Percentiles rank a stretch among this genome's conserved stretches.
phyloP scores from a whole-genome alignment of 331 rosid species.

The Quercus lobata region DNA sequence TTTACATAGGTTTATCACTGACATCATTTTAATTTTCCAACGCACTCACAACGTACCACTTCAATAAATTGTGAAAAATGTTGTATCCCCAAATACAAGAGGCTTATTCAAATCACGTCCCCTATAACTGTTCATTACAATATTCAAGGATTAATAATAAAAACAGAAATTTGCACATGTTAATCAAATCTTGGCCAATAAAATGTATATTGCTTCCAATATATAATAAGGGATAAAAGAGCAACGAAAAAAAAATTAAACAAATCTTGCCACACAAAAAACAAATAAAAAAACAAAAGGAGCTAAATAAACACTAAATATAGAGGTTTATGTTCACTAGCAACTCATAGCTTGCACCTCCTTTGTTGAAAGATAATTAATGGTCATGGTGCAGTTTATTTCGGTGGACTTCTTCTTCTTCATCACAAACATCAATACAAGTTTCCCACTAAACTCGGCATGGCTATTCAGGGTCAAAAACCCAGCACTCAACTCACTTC shows the following conservation, averaged over 20 bases:
- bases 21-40: no score
- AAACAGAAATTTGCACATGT: no score
- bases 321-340: not conserved
- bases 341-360: conserved; percentile 3
- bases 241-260: not conserved
- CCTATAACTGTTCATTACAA: no score
- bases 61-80: no score
- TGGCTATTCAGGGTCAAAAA: conserved; percentile 10
- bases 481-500: conserved; percentile 7
- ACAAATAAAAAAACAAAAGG: not conserved
- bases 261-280: not conserved
- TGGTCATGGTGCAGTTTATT: conserved; percentile 36
- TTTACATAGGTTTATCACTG: no score
- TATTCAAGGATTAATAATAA: no score
- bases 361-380: conserved; percentile 6
- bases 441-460: conserved; percentile 36
- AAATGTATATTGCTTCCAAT: not conserved
- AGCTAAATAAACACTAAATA: not conserved
- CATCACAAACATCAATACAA: conserved; percentile 32
- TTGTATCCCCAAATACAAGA: no score
- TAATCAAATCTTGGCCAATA: not conserved
- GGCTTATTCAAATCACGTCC: no score
- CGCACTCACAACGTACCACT: no score
- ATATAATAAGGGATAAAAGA: not conserved
- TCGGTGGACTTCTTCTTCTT: conserved; percentile 27